phyloP scores from a whole-genome alignment of 1,139 yeast species.

The Saccharomyces hybrid region DNA sequence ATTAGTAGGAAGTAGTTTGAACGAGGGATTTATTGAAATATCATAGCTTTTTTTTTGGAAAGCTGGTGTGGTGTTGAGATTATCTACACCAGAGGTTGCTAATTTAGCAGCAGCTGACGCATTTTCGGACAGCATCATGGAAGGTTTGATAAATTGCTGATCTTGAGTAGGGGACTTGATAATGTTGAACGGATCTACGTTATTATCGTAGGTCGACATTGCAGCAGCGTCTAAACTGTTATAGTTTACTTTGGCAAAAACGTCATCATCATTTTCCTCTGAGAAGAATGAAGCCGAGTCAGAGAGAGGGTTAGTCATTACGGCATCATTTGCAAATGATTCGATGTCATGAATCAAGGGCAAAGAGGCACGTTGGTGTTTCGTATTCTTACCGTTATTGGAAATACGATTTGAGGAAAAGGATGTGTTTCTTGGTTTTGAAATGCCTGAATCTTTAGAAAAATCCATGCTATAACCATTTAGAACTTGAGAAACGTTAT shows the following conservation, averaged over 20 bases:
- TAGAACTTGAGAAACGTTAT: conserved; percentile 19
- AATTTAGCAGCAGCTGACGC: conserved; percentile 17
- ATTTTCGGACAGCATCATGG: conserved; percentile 21
- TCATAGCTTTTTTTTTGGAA: conserved; percentile 9
- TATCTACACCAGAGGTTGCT: conserved; percentile 15
- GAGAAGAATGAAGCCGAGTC: background rate
- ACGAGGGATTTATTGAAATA: conserved; percentile 7
- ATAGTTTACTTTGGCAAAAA: background rate
- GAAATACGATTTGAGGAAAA: background rate
- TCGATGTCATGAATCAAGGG: conserved; percentile 1
- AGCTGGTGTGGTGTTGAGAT: conserved; percentile 4
- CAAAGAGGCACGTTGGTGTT: background rate
- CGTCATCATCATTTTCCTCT: background rate
- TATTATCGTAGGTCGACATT: conserved; percentile 5
- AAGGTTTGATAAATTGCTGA: conserved; percentile 22
- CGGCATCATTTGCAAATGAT: background rate
- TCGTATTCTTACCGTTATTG: background rate
- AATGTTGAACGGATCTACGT: conserved; percentile 1
- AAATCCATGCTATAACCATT: conserved; percentile 23
- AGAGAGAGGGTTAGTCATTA: background rate
- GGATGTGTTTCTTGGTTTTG: background rate
- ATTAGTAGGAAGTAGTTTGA: conserved; percentile 6
- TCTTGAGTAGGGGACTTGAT: conserved; percentile 3
- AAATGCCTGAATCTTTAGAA: background rate
- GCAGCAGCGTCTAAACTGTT: conserved; percentile 4